Evolutionary conservation across 495 filamentous ascomycete genomes (phyloP).

Genomic region (Chaetomidium leptoderma): DNA sequence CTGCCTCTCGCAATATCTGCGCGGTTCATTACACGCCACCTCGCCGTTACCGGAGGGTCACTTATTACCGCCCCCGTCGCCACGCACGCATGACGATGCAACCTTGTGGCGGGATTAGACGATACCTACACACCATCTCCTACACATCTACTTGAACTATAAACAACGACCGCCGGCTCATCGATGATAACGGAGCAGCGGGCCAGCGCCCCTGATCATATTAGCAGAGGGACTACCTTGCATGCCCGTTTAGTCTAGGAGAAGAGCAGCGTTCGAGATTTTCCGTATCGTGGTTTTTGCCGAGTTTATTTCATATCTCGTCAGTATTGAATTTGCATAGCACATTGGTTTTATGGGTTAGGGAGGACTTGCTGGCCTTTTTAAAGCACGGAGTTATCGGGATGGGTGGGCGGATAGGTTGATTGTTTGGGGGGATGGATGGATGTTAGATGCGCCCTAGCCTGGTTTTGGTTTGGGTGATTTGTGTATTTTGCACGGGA

Average conservation of each 20-base stretch:
- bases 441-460: background rate
- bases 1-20: background rate
- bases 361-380: background rate
- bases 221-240: background rate
- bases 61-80: background rate
- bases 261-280: background rate
- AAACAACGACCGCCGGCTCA: background rate
- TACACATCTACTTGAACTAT: background rate
- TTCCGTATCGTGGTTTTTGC: conserved; percentile 8
- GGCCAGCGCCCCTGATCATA: background rate
- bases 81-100: background rate
- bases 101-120: background rate
- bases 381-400: conserved; percentile 17
- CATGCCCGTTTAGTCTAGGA: background rate
- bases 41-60: too few species aligned
- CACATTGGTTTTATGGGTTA: conserved; percentile 18
- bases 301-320: conserved; percentile 7
- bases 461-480: background rate
- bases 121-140: background rate
- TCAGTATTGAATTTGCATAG: conserved; percentile 22
- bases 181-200: background rate
- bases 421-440: background rate
- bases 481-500: conserved; percentile 2
- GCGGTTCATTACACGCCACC: background rate
- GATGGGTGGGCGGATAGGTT: background rate